Base-by-base conservation (phyloP, 106 monocot genomes). In the Dendrobium catenatum region DNA sequence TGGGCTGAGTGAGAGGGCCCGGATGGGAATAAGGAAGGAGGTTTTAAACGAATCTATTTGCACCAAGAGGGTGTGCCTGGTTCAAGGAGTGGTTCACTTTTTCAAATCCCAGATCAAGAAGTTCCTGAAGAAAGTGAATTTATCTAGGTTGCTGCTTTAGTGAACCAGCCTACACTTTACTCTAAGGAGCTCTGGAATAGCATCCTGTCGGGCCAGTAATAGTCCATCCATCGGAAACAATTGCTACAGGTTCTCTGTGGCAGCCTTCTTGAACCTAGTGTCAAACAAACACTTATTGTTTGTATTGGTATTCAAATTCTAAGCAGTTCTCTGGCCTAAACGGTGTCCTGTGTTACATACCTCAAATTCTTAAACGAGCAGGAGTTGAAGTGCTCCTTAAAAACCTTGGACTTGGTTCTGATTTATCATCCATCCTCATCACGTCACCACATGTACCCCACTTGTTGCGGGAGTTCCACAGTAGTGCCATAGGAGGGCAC, bases 281-380 rank as follows among this genome's bases (percentile, higher is more conserved):
- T 89, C 55, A 87, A 46, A 72, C 84, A 72, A 81, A 85, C 85
- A 31, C 79, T 89, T 78, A 41, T 89, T 66, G 82, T 86, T 31
- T 87, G 85, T 13, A 19, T 89, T 70, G 78, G 78, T 4, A 55
- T 89, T 40, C 87, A 89, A 81, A 81, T 89, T 58, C 85, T 89
- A 42, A 89, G 29, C 89, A 87, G 83, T 90, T 90, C 83, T 87
- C 89, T 79, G 89, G 89, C 51, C 87, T 90, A 72, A 90, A 90
- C 59, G 89, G 89, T 18, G 89, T 90, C 66, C 80, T 90, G n/a
- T 90, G 87, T 83, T 90, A 90, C 83, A 90, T 85, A 6, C 89
- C 89, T 47, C 89, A 90, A 40, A 90, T 90, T 42, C 87, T 90
- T 47, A 83, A 90, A 78, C 85, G 85, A 83, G 89, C 89, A 74